Conservation (phyloP, 2,329 filamentous ascomycete genomes). For the Keithomyces neogunnii region DNA sequence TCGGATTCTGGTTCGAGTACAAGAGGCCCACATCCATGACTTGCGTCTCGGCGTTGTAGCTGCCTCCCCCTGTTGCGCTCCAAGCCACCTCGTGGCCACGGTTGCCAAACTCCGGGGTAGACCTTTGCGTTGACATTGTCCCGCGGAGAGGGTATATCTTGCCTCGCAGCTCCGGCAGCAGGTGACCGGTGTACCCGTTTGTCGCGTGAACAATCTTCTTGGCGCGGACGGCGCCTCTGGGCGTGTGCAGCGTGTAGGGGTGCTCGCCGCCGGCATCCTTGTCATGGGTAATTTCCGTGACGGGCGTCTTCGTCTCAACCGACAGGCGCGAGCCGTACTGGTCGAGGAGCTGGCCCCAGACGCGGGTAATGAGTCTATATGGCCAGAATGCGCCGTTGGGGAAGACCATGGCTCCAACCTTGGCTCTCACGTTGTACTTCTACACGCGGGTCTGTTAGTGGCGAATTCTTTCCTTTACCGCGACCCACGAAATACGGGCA, state of each 20-base stretch:
- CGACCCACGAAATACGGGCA: background rate
- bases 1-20: constrained; percentile 17
- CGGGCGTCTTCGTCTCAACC: constrained; percentile 29
- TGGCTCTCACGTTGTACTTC: constrained; percentile 16
- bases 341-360: constrained; percentile 29
- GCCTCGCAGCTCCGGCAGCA: constrained; percentile 37
- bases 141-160: constrained; percentile 33
- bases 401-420: constrained; percentile 19
- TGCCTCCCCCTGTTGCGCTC: constrained; percentile 32
- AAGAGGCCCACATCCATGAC: constrained; percentile 18
- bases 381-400: constrained; percentile 37
- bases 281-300: constrained; percentile 15
- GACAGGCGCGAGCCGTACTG: constrained; percentile 19
- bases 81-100: constrained; percentile 30
- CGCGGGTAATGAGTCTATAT: constrained; percentile 34
- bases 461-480: no score
- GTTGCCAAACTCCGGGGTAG: constrained; percentile 21
- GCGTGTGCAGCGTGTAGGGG: constrained; percentile 35
- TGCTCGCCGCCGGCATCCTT: constrained; percentile 2
- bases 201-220: constrained; percentile 47
- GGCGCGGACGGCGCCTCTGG: constrained; percentile 33
- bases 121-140: constrained; percentile 39
- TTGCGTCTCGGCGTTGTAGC: constrained; percentile 39
- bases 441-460: background rate
- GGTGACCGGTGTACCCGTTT: constrained; percentile 41